Percentiles rank a stretch among this genome's conserved stretches.
phyloP scores from a whole-genome alignment of 345 rosid genomes.

The Heritiera fomes region DNA sequence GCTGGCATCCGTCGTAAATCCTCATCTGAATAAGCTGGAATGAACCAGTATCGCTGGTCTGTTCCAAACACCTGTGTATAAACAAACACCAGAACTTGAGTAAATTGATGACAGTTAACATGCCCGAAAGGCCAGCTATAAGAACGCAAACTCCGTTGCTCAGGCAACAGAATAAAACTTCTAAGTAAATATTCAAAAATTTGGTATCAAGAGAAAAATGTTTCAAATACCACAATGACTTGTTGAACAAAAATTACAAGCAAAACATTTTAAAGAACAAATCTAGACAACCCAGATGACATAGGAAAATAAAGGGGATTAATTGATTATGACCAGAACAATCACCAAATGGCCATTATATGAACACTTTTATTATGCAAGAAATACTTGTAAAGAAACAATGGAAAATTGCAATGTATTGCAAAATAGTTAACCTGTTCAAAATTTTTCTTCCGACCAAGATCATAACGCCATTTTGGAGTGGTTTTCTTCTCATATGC shows the following conservation, averaged over 20 bases:
- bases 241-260: neutral
- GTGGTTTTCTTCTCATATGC: constrained; percentile 96
- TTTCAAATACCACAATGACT: neutral
- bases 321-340: constrained; percentile 8
- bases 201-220: no score
- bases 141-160: neutral
- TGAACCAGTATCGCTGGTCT: constrained; percentile 75
- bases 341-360: neutral
- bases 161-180: neutral
- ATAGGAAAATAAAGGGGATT: neutral
- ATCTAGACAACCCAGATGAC: neutral
- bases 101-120: neutral
- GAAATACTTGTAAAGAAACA: neutral
- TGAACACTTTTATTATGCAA: neutral
- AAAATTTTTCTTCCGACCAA: constrained; percentile 82
- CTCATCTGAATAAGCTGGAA: constrained; percentile 85
- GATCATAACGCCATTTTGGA: constrained; percentile 92
- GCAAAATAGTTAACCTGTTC: constrained; percentile 63
- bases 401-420: constrained; percentile 7
- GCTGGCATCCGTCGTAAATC: constrained; percentile 81
- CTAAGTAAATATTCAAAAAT: neutral
- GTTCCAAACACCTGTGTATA: constrained; percentile 77
- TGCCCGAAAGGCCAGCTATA: neutral
- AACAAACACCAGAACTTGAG: constrained; percentile 5
- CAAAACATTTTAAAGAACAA: neutral